Evolutionary conservation across 768 basidiomycete genomes (phyloP).

Genomic region (Collybiopsis confluens): DNA sequence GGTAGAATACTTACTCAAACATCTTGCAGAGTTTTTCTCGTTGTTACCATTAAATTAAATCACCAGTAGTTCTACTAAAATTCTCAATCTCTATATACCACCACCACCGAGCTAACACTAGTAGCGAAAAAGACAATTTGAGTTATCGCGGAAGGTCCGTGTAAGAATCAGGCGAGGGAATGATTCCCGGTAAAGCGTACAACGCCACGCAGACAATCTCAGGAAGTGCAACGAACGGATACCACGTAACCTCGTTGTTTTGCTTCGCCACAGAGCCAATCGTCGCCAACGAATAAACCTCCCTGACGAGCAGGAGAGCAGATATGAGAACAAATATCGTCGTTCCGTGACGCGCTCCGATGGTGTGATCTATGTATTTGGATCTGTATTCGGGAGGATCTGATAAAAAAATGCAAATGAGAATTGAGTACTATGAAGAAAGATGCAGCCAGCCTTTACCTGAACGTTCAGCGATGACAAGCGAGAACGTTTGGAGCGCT

Average conservation of each 20-base stretch:
- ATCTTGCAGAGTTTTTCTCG: no score
- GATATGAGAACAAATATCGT: constrained; percentile 30
- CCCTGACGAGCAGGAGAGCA: constrained; percentile 32
- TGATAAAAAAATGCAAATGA: background rate
- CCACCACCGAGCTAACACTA: no score
- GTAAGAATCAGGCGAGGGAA: constrained; percentile 17
- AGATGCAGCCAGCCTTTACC: no score
- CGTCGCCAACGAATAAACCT: constrained; percentile 31
- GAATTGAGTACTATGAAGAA: background rate
- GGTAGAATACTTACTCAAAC: no score
- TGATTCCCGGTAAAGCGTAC: constrained; percentile 29
- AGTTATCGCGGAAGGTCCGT: background rate
- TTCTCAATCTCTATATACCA: no score
- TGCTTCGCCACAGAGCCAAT: constrained; percentile 20
- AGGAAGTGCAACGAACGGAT: constrained; percentile 34
- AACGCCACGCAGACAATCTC: constrained; percentile 33
- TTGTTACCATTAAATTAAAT: no score
- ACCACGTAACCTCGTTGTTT: constrained; percentile 35
- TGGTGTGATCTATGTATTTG: constrained; percentile 1
- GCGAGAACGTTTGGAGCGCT: constrained; percentile 23
- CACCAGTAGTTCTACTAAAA: no score
- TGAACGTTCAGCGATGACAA: constrained; percentile 9
- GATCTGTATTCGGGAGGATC: background rate
- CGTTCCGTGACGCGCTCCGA: constrained; percentile 25
- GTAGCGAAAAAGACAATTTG: no score